Percentiles rank a stretch among this genome's conserved stretches.
phyloP scores from a whole-genome alignment of 345 rosid species.

The Erysimum cheiranthoides region DNA sequence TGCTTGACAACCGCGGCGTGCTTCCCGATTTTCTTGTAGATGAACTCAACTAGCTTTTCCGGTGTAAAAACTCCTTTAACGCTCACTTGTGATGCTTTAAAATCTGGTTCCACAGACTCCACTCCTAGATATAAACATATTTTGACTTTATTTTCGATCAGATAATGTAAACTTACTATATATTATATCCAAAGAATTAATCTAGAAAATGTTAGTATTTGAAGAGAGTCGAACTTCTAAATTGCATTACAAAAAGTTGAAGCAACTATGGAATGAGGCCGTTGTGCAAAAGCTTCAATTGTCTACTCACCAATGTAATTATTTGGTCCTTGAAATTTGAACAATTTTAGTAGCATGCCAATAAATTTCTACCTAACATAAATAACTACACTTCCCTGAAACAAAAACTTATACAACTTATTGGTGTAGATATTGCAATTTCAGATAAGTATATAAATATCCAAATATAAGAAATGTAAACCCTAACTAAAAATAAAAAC shows the following conservation, averaged over 20 bases:
- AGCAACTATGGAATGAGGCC: background rate
- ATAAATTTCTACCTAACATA: background rate
- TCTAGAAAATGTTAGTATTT: too few species aligned
- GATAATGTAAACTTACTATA: constrained; percentile 2
- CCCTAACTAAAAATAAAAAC: background rate
- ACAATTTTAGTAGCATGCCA: background rate
- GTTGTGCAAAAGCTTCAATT: background rate
- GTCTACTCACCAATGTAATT: background rate
- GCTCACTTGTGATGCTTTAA: constrained; percentile 77
- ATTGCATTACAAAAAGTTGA: background rate
- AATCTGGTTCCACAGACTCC: constrained; percentile 89
- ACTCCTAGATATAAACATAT: constrained; percentile 59
- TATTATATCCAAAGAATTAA: background rate
- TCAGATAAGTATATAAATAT: constrained; percentile 6
- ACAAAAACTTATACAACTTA: constrained; percentile 7
- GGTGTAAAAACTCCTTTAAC: constrained; percentile 88
- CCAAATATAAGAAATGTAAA: background rate
- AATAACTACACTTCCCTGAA: background rate
- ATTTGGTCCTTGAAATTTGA: background rate
- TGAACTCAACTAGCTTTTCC: constrained; percentile 64
- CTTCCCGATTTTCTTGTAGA: constrained; percentile 79
- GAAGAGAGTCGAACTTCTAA: background rate
- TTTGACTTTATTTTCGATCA: background rate
- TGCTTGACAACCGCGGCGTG: constrained; percentile 72
- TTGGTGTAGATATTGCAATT: background rate